Base-by-base conservation (phyloP, 176 grass and related monocot genomes). In the Zoysia japonica region DNA sequence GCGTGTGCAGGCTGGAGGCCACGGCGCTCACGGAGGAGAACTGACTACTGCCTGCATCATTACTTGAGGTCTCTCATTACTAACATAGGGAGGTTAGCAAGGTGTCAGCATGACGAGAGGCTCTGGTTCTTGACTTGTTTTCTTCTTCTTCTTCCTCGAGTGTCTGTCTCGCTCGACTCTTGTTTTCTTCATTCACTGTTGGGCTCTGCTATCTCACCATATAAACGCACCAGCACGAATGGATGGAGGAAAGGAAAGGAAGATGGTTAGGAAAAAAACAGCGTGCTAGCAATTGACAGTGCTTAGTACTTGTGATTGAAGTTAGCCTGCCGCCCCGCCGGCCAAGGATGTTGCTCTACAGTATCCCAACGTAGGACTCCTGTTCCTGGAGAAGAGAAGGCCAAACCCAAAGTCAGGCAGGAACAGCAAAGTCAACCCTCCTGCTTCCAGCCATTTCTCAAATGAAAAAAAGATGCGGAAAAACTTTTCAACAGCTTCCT, bases 21-120 rank as follows among this genome's bases (percentile, higher is more conserved):
- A 70, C 80, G 80, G 86, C 78, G 47, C 83, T 97, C 44, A 90
- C 91, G 71, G 94, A 94, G 86, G 94, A 97, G 79, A 97, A 97
- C 87, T 68, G 87, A 28, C 28, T 28, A 0, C 28, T 28, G 28
- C 28, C 28, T 28, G 28, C 28, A 28, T 28, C 28, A 28, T 28
- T 28, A 0, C 0, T 28, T 28, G 28, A 28, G 28, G 28, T 28
- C 28, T 28, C 28, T 28, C 28, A 0, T 28, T 28, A 28, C 28
- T 28, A 28, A 28, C 28, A 0, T 28, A 28, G 28, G 28, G 28
- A 28, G 28, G 28, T 28, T 51, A 47, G 13, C 35, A 52, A 9
- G 5, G 11, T 48, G 6, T 28, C 28, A 28, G 28, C 28, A 28
- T 28, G 28, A 28, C 28, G 28, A 28, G 28, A 28, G 0, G 28